phyloP scores from a whole-genome alignment of 345 rosid species.

The Eucalyptus cloeziana region DNA sequence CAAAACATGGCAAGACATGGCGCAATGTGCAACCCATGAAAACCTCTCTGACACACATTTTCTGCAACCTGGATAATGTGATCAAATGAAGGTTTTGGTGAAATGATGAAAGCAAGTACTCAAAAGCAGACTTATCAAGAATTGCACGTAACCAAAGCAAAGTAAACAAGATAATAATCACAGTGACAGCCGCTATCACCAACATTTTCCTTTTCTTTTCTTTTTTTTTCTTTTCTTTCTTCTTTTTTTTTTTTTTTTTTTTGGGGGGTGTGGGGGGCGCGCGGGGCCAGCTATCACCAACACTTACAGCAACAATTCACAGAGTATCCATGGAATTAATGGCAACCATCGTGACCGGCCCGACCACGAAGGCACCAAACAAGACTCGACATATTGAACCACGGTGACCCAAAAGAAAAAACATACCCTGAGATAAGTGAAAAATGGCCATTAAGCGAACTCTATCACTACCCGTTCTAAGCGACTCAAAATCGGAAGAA shows the following conservation, averaged over 20 bases:
- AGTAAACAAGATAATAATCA: not conserved
- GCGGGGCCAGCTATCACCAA: not conserved
- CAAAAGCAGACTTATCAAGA: not conserved
- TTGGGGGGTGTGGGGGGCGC: too few relatives aligned
- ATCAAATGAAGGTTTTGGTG: not conserved
- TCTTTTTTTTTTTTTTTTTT: too few relatives aligned
- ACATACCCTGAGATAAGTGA: too few relatives aligned
- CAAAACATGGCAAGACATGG: not conserved
- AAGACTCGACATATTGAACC: too few relatives aligned
- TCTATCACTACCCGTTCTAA: too few relatives aligned
- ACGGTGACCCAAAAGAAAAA: too few relatives aligned
- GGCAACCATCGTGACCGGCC: not conserved
- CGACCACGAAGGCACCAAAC: too few relatives aligned
- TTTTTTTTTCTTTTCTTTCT: accelerated
- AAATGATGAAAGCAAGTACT: not conserved
- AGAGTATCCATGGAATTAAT: not conserved
- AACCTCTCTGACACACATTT: not conserved
- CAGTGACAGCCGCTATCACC: not conserved
- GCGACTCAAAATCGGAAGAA: too few relatives aligned
- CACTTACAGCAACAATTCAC: not conserved
- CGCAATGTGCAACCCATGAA: not conserved
- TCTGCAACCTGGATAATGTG: not conserved
- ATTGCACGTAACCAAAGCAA: not conserved
- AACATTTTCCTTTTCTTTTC: too few relatives aligned
- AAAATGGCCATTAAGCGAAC: too few relatives aligned